phyloP scores from a whole-genome alignment of 257 asterid species.

The Solanum dulcamara region DNA sequence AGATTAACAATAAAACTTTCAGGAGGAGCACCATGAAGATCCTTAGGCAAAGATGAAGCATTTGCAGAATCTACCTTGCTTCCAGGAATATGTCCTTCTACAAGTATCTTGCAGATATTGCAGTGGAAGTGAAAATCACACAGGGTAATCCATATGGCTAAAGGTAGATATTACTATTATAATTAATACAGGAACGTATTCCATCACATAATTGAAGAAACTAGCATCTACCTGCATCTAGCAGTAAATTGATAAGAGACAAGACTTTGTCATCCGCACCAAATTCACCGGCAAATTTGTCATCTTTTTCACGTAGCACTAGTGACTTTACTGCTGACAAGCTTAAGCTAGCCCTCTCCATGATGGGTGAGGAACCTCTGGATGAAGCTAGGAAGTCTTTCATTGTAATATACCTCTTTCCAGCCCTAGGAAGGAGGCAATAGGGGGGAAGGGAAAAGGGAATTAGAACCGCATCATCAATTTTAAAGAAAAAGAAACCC shows the following conservation, averaged over 20 bases:
- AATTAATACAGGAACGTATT: neutral
- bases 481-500: neutral
- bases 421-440: slow-evolving; percentile 14
- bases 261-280: slow-evolving; percentile 69
- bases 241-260: slow-evolving; percentile 53
- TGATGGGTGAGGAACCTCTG: slow-evolving; percentile 78
- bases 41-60: slow-evolving; percentile 58
- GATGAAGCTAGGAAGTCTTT: slow-evolving; percentile 77
- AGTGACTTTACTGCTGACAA: slow-evolving; percentile 86
- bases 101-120: slow-evolving; percentile 81
- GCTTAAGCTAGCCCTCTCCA: slow-evolving; percentile 87
- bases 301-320: slow-evolving; percentile 88
- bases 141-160: slow-evolving; percentile 15
- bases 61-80: slow-evolving; percentile 31
- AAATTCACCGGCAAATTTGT: slow-evolving; percentile 61
- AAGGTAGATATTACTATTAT: neutral
- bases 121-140: slow-evolving; percentile 52
- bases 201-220: slow-evolving; percentile 26
- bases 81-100: slow-evolving; percentile 68
- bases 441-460: neutral
- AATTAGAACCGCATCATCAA: neutral
- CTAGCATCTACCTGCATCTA: slow-evolving; percentile 72
- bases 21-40: slow-evolving; percentile 91
- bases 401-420: slow-evolving; percentile 56
- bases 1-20: slow-evolving; percentile 81